These are phyloP conservation scores for Heliamphora exappendiculata DNA, from an alignment of 148 eudicot genomes.

Conservation along the genomic window DNA sequence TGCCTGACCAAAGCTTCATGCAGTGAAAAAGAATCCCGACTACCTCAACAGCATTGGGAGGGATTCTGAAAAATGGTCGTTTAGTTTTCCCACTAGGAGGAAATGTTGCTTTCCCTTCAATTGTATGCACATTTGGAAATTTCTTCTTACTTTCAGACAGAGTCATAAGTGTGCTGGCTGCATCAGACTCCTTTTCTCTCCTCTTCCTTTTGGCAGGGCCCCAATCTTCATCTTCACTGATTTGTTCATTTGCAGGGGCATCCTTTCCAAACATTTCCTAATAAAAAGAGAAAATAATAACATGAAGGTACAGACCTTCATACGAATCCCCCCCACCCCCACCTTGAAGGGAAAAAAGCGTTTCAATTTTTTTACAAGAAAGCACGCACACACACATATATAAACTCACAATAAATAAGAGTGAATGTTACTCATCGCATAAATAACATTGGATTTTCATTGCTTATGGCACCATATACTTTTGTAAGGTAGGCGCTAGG, in stretches of 20 bases:
- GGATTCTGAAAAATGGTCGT: constrained; percentile 55
- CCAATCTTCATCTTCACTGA: constrained; percentile 97
- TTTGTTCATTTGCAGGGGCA: constrained; percentile 40
- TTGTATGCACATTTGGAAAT: constrained; percentile 15
- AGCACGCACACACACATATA: no score
- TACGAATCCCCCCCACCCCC: not conserved
- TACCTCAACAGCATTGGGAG: constrained; percentile 71
- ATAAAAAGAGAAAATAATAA: constrained; percentile 5
- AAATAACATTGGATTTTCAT: not conserved
- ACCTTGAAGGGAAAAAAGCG: not conserved
- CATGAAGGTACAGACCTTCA: not conserved
- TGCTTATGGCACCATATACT: not conserved
- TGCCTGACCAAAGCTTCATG: not conserved
- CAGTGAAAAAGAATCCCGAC: not conserved
- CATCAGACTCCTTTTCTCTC: constrained; percentile 68
- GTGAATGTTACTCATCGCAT: not conserved
- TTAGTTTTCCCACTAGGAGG: constrained; percentile 20
- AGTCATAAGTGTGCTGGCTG: constrained; percentile 59
- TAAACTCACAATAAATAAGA: no score
- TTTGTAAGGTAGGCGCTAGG: not conserved
- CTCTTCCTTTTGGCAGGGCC: constrained; percentile 64
- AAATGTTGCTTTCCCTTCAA: constrained; percentile 25
- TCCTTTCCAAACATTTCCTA: constrained; percentile 98
- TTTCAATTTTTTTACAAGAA: not conserved
- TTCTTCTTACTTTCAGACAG: constrained; percentile 43